Evolutionary conservation across 2,329 filamentous ascomycete genomes (phyloP).

Genomic region (Fusarium sp.): DNA sequence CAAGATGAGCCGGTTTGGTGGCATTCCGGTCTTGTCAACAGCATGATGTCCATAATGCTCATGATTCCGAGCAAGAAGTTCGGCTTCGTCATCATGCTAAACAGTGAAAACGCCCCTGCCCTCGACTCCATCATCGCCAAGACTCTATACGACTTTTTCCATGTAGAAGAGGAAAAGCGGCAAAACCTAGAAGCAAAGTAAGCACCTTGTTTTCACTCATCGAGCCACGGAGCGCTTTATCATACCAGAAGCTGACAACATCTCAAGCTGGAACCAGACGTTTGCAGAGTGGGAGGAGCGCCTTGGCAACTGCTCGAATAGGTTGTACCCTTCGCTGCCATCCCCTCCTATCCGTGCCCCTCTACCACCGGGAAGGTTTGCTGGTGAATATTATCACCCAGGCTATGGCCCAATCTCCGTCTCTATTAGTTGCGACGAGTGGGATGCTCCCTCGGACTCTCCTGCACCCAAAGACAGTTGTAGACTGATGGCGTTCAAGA

Average conservation of each 20-base stretch:
- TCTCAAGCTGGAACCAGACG: constrained; percentile 9
- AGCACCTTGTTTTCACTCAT: not conserved
- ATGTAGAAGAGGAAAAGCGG: constrained; percentile 15
- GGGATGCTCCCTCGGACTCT: constrained; percentile 10
- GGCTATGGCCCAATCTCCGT: constrained; percentile 36
- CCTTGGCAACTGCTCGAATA: constrained; percentile 29
- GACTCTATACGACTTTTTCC: constrained; percentile 39
- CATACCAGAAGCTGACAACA: constrained; percentile 5
- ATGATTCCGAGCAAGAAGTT: constrained; percentile 41
- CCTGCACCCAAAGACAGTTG: constrained; percentile 23
- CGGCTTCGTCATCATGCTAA: constrained; percentile 41
- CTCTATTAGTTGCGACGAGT: constrained; percentile 22
- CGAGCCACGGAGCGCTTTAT: not conserved
- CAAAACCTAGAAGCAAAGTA: constrained; percentile 25
- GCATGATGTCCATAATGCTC: constrained; percentile 41
- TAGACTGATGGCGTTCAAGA: constrained; percentile 27
- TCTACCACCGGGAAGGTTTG: constrained; percentile 54
- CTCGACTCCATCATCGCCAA: constrained; percentile 35
- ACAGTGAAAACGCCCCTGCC: constrained; percentile 17
- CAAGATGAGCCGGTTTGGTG: constrained; percentile 37
- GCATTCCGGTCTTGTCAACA: constrained; percentile 38
- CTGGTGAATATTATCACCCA: constrained; percentile 52
- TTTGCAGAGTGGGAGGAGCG: not conserved
- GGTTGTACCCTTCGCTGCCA: constrained; percentile 23
- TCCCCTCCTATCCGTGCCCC: constrained; percentile 44